Evolutionary conservation across 176 grass and related monocot genomes (phyloP), one percentile per base, ranked within the genome.

Genomic region (Juncus inflexus): DNA sequence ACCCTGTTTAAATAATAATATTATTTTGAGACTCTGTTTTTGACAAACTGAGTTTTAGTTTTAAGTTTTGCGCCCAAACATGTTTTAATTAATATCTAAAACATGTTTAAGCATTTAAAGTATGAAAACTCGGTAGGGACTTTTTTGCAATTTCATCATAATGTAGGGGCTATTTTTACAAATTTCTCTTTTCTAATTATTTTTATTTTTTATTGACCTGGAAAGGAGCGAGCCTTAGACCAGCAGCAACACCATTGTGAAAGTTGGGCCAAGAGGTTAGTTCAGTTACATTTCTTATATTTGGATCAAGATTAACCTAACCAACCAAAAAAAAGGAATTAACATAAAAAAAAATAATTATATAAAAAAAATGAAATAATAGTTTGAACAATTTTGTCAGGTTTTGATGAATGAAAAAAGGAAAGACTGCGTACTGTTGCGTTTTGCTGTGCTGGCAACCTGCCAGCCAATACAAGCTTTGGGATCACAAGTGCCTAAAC

Each of bases 241-340:
- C 91, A 86, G 91, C 84, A 83, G 91, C 87, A 57, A 91, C 87
- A 67, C 91, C 91, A 77, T 96, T 96, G 72, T 96, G 91, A 79
- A 96, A 96, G 66, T 96, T 87, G 41, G 91, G 79, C 87, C 91
- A 96, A 37, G 87, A 96, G 78, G 62, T 86, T 60, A 96, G 90
- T 53, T 96, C 91, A 62, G 82, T 73, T 6, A 88, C 81, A 79
- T 81, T 91, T 86, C 87, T 83, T 66, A 74, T 77, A 66, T 74
- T 96, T 74, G 83, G 66, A 42, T 96, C 91, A 78, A 96, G 74
- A 81, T 96, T 96, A 76, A 96, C 91, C 91, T 96, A 71, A 58
- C 59, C 19, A 87, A 70, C 59, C 12, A 70, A 63, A 70, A 64
- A 52, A 79, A 49, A 77, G 3, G 55, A 79, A 56, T 11, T 40